Evolutionary conservation across 129 eudicot genomes (phyloP), one percentile per base, ranked within the genome.

Genomic region (Flaveria ramosissima): DNA sequence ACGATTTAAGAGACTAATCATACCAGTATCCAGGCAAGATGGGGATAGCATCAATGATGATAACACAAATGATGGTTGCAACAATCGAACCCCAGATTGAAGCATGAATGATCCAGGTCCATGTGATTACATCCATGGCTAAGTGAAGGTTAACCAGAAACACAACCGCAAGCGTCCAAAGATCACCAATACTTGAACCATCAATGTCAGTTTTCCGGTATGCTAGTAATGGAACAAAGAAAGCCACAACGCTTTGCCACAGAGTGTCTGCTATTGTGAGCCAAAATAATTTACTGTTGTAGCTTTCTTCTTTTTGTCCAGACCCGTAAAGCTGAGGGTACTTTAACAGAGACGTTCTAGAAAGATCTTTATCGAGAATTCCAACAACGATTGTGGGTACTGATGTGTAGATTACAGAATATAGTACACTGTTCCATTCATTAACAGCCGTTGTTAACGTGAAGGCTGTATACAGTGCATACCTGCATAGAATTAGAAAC

Each of bases 361-460:
- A 75, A 52, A 93, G 73, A 85, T 93, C 97, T 83, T 90, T 90
- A 80, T 93, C 98, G 30, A 93, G 91, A 77, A 93, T 84, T 16
- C 91, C 98, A 13, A 93, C 93, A 9, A 93, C 80, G 13, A 93
- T 86, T 51, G 98, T 93, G 32, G 98, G 98, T 57, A 90, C 19
- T 12, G 98, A 70, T 27, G 96, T 90, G 80, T 93, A 93, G 69
- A 90, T 73, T 53, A 93, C 82, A 4, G 98, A 90, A 80, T 93
- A 93, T 78, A 93, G 73, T 57, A 93, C 90, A 48, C 96, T 88
- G 91, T 88, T 93, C 98, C 98, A 93, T 66, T 93, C 98, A 0
- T 89, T 93, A 43, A 93, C 82, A 0, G 98, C 96, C 1, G 97
- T 88, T 60, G 97, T 85, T 76, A 90, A 56, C 6, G 98, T 88